Base-by-base conservation (phyloP, 768 basidiomycete genomes). In the Podaxis mareebaensis region DNA sequence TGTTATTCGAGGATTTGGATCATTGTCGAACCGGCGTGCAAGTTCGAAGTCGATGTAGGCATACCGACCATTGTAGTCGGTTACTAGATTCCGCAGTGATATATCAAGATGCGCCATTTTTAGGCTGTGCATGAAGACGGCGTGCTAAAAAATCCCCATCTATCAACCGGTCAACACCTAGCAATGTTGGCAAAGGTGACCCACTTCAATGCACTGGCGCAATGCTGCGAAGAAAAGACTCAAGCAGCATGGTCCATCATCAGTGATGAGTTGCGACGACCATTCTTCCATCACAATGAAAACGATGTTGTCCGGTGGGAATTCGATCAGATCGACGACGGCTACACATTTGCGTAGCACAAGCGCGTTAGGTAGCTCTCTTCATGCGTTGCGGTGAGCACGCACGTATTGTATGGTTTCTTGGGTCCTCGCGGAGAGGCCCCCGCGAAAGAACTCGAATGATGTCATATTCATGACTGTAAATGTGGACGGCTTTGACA, bases 261-360 rank as follows among this genome's bases (percentile, higher is more conserved):
- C 77, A 13, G 80, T 74, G 24, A 88, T 77, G 22, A 91, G 75
- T 60, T 87, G 82, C 11, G 89, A 78, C 13, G 86, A 87, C 91
- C 91, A 92, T 73, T 90, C 83, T 70, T 92, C 91, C 89, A 91
- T 91, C 26, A 92, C 85, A 61, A 92, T 85, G 68, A 92, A 87
- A 13, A 78, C 85, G 40, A 89, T 70, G 54, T 76, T 71, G 63
- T 89, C 87, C 10, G 77, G 69, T 2, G 76, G 71, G 22, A 84
- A 75, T 66, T 84, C 81, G 55, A 92, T 81, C 20, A 90, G 72
- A 68, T 87, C 88, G 33, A 90, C 71, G 20, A 92, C 78, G 42
- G 91, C 91, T 92, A 69, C 15, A 64, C 20, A 42, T 33, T 42
- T 28, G 28, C n/a, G 8, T 46, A 20, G 56, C 12, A 22, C 39